Percentiles rank a stretch among this genome's conserved stretches.
These are phyloP conservation scores for Hibiscus trionum DNA, from an alignment of 345 rosid genomes.

Conservation along the genomic window DNA sequence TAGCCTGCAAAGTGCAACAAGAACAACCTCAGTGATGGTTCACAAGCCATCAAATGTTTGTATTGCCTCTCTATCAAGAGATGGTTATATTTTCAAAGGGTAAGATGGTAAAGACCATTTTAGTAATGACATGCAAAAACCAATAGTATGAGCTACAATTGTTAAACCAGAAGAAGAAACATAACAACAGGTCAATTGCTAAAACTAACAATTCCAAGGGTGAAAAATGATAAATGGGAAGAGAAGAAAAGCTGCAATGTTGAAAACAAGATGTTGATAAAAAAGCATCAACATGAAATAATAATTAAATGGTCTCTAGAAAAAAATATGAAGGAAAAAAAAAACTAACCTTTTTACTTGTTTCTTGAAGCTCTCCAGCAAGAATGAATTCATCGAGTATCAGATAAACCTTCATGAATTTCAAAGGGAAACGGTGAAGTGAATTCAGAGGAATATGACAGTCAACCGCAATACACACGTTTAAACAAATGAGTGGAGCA, in stretches of 20 bases:
- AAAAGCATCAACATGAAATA: neutral
- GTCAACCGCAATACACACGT: neutral
- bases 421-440: neutral
- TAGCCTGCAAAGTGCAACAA: slow-evolving; percentile 48
- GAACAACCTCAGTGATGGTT: neutral
- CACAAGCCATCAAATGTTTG: neutral
- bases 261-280: neutral
- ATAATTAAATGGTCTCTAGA: slow-evolving; percentile 9
- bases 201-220: neutral
- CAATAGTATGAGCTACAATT: neutral
- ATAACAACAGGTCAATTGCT: neutral
- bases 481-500: neutral
- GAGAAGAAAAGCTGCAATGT: neutral
- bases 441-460: neutral
- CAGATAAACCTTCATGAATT: slow-evolving; percentile 56
- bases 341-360: slow-evolving; percentile 78
- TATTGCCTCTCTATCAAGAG: neutral
- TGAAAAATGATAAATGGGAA: neutral
- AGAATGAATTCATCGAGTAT: slow-evolving; percentile 98
- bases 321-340: neutral
- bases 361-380: slow-evolving; percentile 99
- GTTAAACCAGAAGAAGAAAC: neutral
- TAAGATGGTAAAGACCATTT: too few species aligned
- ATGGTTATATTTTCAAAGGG: neutral
- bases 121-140: neutral